These are phyloP conservation scores for Ceratobasidium sp. DNA, from an alignment of 1,284 basidiomycete species.

Conservation along the genomic window DNA sequence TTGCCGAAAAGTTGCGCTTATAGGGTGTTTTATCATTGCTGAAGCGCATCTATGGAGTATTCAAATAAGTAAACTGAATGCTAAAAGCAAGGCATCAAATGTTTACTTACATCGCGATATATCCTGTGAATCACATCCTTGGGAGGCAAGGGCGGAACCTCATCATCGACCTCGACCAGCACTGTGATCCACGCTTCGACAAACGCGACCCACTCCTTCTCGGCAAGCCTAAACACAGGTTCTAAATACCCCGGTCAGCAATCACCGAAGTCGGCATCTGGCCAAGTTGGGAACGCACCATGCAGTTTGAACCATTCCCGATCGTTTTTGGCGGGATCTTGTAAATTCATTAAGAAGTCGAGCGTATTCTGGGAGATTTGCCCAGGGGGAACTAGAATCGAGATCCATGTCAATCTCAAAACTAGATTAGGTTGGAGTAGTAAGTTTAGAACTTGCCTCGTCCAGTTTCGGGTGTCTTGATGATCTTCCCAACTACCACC, in stretches of 20 bases:
- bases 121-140: conserved; percentile 90
- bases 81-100: neutral
- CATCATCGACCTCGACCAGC: conserved; percentile 77
- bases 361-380: conserved; percentile 89
- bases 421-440: neutral
- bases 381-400: conserved; percentile 78
- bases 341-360: conserved; percentile 78
- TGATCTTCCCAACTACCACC: conserved; percentile 76
- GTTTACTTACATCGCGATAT: conserved; percentile 79
- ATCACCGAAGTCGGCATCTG: conserved; percentile 2
- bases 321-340: conserved; percentile 85
- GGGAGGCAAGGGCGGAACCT: conserved; percentile 86
- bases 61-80: conserved; percentile 4
- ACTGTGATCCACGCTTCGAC: conserved; percentile 76
- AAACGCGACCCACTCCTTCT: conserved; percentile 91
- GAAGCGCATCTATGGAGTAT: conserved; percentile 78
- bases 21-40: conserved; percentile 95
- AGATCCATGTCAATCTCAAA: conserved; percentile 15
- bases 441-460: conserved; percentile 67
- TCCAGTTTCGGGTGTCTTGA: conserved; percentile 84
- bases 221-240: conserved; percentile 83
- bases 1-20: conserved; percentile 83
- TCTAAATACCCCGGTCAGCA: conserved; percentile 64
- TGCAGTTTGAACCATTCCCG: conserved; percentile 89
- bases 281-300: conserved; percentile 61